Evolutionary conservation across 2,329 filamentous ascomycete species (phyloP).

Genomic region (Pseudogymnoascus sp.): DNA sequence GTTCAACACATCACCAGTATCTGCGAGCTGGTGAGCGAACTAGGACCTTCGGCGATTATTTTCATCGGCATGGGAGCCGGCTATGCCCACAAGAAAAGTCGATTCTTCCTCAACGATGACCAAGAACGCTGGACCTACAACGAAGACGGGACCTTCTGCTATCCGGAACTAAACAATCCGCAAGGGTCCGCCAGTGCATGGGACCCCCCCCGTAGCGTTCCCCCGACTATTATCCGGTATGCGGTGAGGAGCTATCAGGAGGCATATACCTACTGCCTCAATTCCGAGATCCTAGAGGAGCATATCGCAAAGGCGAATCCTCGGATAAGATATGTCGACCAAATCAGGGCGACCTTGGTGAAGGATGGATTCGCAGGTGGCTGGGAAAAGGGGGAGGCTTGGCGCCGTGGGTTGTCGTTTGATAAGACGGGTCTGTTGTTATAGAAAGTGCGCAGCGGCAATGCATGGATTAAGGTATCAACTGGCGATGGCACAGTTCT

Average conservation of each 20-base stretch:
- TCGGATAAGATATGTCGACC: not conserved
- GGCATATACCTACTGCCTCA: not conserved
- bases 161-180: not conserved
- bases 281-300: not conserved
- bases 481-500: not conserved
- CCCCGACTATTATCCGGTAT: not conserved
- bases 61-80: not conserved
- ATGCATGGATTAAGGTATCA: not conserved
- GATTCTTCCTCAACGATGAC: not conserved
- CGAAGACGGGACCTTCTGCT: conserved; percentile 1
- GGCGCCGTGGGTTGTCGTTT: not conserved
- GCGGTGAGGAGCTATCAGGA: not conserved
- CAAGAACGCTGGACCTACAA: not conserved
- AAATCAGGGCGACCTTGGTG: not conserved
- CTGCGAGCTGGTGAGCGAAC: not conserved
- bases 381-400: not conserved
- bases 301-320: not conserved
- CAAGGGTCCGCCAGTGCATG: too few species aligned
- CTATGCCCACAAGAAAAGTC: not conserved
- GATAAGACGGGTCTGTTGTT: not conserved
- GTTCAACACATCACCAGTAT: not conserved
- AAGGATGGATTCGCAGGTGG: not conserved
- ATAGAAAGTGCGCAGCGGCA: too few species aligned
- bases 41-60: not conserved
- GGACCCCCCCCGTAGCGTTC: not conserved